Conservation (phyloP, 192 early-diverging fungal species). For the Chytriomyces confervae region DNA sequence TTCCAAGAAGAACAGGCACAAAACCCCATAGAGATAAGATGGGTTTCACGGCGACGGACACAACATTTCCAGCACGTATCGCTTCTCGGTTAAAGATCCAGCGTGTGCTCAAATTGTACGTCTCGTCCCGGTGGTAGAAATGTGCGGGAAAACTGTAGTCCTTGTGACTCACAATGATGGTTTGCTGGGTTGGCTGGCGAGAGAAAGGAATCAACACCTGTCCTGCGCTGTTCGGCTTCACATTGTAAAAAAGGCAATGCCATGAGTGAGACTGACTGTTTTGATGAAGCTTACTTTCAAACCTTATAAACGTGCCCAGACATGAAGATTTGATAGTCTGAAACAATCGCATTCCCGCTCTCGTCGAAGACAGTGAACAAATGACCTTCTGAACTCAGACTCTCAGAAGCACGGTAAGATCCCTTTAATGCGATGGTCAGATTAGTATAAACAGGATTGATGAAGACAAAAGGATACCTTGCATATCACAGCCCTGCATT, state of each 20-base stretch:
- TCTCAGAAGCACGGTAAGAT: constrained; percentile 2
- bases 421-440: background rate
- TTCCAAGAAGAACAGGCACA: background rate
- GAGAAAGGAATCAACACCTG: constrained; percentile 16
- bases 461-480: background rate
- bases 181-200: background rate
- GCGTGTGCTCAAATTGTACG: background rate
- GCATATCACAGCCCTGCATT: constrained; percentile 15
- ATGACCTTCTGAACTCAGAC: background rate
- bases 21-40: background rate
- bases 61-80: constrained; percentile 10
- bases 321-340: constrained; percentile 4
- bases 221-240: constrained; percentile 14
- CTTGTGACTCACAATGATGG: constrained; percentile 13
- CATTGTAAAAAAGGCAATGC: background rate
- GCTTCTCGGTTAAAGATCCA: constrained; percentile 31
- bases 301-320: constrained; percentile 20
- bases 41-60: constrained; percentile 19
- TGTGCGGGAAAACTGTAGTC: constrained; percentile 10
- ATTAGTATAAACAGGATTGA: background rate
- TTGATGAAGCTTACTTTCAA: background rate
- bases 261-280: background rate
- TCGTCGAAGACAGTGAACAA: constrained; percentile 24
- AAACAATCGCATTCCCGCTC: background rate
- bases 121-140: constrained; percentile 5